A percentile compares a stretch with the other conserved stretches of the same genome.
Conservation (phyloP, 306 rosid species). For the Casuarina glauca region DNA sequence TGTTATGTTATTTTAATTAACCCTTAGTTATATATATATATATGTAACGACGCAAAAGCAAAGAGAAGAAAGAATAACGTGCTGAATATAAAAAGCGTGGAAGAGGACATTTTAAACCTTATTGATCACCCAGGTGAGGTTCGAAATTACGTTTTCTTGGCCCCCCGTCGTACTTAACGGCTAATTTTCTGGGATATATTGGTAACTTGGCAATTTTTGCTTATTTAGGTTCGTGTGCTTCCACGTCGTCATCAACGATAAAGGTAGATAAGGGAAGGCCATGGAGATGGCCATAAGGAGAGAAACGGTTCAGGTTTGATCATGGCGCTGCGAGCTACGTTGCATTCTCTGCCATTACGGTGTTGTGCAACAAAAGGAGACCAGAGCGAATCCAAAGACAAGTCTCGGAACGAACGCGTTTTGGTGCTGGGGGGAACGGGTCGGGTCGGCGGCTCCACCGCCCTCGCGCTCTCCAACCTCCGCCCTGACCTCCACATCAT, state of each 20-base stretch:
- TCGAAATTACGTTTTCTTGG: too few species aligned
- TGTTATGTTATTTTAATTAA: too few species aligned
- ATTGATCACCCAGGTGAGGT: too few species aligned
- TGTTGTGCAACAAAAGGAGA: slow-evolving; percentile 14
- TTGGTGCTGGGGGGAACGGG: slow-evolving; percentile 94
- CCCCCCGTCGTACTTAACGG: too few species aligned
- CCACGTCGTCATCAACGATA: slow-evolving; percentile 26
- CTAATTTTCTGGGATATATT: too few species aligned
- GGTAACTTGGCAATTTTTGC: too few species aligned
- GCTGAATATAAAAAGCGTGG: too few species aligned
- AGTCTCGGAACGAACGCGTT: slow-evolving; percentile 59
- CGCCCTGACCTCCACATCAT: slow-evolving; percentile 65
- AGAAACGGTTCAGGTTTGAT: background rate
- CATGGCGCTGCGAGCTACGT: slow-evolving; percentile 39
- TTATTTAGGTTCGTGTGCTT: background rate
- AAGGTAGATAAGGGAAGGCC: background rate
- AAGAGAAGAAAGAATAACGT: too few species aligned
- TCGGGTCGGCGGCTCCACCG: slow-evolving; percentile 92
- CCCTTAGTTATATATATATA: too few species aligned
- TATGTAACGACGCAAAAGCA: too few species aligned
- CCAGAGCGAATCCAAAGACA: slow-evolving; percentile 27
- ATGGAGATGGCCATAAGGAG: background rate
- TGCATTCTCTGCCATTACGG: slow-evolving; percentile 32
- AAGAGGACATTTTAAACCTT: too few species aligned
- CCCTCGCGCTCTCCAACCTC: slow-evolving; percentile 69